These are phyloP conservation scores for Psophocarpus tetragonolobus DNA, from an alignment of 306 rosid species.

Conservation along the genomic window DNA sequence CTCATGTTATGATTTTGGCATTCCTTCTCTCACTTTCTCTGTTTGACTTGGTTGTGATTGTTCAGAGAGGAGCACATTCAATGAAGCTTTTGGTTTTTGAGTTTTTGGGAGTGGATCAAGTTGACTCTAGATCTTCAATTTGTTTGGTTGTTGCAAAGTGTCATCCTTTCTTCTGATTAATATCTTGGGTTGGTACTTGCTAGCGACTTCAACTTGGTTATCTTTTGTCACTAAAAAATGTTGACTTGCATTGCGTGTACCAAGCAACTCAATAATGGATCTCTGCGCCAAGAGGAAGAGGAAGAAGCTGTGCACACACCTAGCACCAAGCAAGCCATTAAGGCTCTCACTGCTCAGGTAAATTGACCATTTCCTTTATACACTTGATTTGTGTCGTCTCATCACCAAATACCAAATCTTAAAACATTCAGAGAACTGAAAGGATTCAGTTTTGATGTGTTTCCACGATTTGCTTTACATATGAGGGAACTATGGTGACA, in stretches of 20 bases:
- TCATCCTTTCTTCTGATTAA: conserved; percentile 19
- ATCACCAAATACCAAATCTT: background rate
- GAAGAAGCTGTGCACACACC: conserved; percentile 75
- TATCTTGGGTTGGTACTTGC: background rate
- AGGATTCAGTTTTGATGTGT: conserved; percentile 1
- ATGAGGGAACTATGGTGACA: conserved; percentile 16
- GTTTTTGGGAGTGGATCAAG: conserved; percentile 22
- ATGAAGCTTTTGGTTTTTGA: conserved; percentile 30
- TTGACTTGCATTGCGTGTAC: conserved; percentile 95
- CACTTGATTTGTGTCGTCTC: background rate
- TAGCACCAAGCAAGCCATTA: conserved; percentile 83
- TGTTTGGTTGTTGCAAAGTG: conserved; percentile 24
- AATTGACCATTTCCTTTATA: conserved; percentile 18
- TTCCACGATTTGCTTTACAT: background rate
- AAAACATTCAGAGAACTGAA: background rate
- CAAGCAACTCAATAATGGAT: conserved; percentile 87
- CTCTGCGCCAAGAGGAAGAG: conserved; percentile 70
- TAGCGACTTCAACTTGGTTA: conserved; percentile 9
- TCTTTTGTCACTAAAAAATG: conserved; percentile 51
- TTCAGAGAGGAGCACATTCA: conserved; percentile 20
- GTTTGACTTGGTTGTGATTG: background rate
- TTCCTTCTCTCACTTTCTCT: conserved; percentile 16
- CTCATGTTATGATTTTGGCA: background rate
- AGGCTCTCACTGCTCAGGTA: conserved; percentile 90
- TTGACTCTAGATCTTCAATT: conserved; percentile 52